These are phyloP conservation scores for Xylariomycetidae sp. DNA, from an alignment of 2,329 filamentous ascomycete species.

Conservation along the genomic window DNA sequence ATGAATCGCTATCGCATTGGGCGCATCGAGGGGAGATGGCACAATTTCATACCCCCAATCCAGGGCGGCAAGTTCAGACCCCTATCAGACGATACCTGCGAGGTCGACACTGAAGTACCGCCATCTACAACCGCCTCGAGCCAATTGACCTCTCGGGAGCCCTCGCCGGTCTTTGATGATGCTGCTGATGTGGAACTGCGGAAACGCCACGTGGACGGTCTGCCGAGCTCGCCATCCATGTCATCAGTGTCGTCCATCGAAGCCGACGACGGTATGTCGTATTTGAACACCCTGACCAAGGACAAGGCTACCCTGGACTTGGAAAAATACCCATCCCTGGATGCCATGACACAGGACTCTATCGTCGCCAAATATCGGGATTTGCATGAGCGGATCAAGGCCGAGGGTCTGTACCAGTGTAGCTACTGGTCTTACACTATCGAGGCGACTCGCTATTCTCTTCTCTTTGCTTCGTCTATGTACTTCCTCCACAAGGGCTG, in stretches of 20 bases:
- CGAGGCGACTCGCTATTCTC: constrained; percentile 67
- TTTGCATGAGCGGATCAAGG: constrained; percentile 66
- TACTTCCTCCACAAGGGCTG: constrained; percentile 58
- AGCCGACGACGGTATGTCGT: constrained; percentile 53
- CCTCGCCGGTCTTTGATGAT: constrained; percentile 50
- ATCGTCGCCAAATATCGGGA: constrained; percentile 80
- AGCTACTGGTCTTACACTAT: constrained; percentile 75
- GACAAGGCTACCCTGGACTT: constrained; percentile 72
- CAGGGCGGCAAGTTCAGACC: constrained; percentile 77
- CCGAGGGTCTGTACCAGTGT: constrained; percentile 77
- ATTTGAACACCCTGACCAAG: constrained; percentile 68
- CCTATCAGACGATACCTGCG: constrained; percentile 31
- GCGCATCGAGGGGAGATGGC: constrained; percentile 73
- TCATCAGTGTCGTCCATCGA: constrained; percentile 55
- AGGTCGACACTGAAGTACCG: constrained; percentile 22
- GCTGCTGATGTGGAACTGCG: constrained; percentile 24
- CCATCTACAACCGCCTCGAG: constrained; percentile 39
- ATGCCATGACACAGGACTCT: constrained; percentile 65
- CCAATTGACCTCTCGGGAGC: constrained; percentile 47
- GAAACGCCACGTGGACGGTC: constrained; percentile 22
- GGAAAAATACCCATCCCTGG: constrained; percentile 75
- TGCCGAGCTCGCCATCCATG: constrained; percentile 42
- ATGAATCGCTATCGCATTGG: constrained; percentile 86
- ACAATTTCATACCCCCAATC: constrained; percentile 85
- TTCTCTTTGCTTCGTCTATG: constrained; percentile 61